phyloP scores from a whole-genome alignment of 2,329 filamentous ascomycete species.

The Ophidiomyces ophidiicola region DNA sequence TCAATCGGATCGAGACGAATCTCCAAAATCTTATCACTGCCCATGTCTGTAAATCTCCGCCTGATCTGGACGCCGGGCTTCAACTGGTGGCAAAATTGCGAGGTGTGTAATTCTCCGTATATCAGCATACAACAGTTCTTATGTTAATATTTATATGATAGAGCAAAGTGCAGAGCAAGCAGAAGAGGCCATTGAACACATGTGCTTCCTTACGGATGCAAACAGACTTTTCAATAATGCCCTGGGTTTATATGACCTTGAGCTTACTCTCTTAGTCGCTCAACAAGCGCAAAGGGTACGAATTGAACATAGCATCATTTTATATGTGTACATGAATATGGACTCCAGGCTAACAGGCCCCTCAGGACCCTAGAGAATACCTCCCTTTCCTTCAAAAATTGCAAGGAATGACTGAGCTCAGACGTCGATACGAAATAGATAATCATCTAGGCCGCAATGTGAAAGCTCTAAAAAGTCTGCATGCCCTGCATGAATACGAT shows the following conservation, averaged over 20 bases:
- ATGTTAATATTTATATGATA: conserved; percentile 17
- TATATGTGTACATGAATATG: not conserved
- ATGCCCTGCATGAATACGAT: conserved; percentile 59
- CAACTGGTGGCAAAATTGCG: conserved; percentile 62
- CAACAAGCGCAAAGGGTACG: conserved; percentile 77
- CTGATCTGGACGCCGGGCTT: conserved; percentile 77
- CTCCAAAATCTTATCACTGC: conserved; percentile 90
- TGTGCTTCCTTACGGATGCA: conserved; percentile 91
- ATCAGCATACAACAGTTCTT: not conserved
- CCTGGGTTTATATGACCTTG: conserved; percentile 80
- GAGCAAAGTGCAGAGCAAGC: conserved; percentile 57
- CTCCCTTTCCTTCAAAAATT: conserved; percentile 85
- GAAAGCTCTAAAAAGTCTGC: conserved; percentile 69
- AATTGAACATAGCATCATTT: not conserved
- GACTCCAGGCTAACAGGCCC: not conserved
- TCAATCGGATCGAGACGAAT: conserved; percentile 49
- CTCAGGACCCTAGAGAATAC: conserved; percentile 74
- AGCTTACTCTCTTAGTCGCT: conserved; percentile 77
- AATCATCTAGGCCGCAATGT: conserved; percentile 64
- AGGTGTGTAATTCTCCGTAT: conserved; percentile 23
- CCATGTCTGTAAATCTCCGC: conserved; percentile 84
- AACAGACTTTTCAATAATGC: conserved; percentile 85
- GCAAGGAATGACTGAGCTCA: conserved; percentile 57
- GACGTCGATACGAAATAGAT: conserved; percentile 74
- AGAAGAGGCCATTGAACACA: conserved; percentile 86